Evolutionary conservation across 345 rosid species (phyloP).

Genomic region (Eutrema yunnanense): DNA sequence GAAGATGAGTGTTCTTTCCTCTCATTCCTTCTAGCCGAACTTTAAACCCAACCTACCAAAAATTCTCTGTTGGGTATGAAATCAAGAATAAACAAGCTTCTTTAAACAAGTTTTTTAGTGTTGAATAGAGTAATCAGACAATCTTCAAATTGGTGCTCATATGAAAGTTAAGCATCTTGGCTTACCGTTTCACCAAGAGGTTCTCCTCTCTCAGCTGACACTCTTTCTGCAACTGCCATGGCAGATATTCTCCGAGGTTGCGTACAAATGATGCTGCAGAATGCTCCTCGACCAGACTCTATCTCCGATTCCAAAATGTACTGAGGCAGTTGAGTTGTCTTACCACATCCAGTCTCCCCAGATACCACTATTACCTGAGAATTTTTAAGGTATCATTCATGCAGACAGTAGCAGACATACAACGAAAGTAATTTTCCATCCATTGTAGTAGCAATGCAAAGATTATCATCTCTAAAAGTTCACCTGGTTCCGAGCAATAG

Average conservation of each 20-base stretch:
- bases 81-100: constrained; percentile 38
- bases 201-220: constrained; percentile 93
- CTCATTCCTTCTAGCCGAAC: constrained; percentile 96
- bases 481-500: constrained; percentile 97
- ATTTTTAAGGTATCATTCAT: not conserved
- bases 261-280: constrained; percentile 92
- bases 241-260: constrained; percentile 99
- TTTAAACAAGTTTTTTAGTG: not conserved
- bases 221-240: constrained; percentile 95
- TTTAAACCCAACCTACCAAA: constrained; percentile 94
- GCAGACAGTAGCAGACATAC: not conserved
- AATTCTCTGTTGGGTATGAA: constrained; percentile 49
- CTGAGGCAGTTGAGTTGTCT: constrained; percentile 99
- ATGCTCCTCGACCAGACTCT: constrained; percentile 98
- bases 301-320: constrained; percentile 92
- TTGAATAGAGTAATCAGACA: not conserved
- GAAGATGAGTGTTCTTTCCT: constrained; percentile 89
- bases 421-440: not conserved
- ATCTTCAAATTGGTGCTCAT: not conserved
- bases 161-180: constrained; percentile 11
- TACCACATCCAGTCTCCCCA: constrained; percentile 99
- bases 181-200: constrained; percentile 96
- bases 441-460: not conserved
- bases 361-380: constrained; percentile 86
- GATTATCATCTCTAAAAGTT: constrained; percentile 5